phyloP scores from a whole-genome alignment of 129 eudicot genomes.

The Kitagawia praeruptora region DNA sequence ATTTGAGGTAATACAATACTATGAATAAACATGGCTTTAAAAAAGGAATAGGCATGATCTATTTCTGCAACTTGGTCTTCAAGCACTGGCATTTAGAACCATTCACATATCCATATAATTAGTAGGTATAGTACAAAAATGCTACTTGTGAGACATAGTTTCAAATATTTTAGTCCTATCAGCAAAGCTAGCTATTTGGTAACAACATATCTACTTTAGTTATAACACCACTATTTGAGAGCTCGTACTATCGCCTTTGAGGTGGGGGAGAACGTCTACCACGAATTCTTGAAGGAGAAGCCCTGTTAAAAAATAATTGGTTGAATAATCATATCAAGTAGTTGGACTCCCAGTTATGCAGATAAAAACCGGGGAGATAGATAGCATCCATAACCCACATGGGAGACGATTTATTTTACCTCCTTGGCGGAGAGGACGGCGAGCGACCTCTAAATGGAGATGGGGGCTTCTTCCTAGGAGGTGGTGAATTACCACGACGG shows the following conservation, averaged over 20 bases:
- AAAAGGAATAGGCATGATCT: not conserved
- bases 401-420: constrained; percentile 44
- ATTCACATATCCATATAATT: not conserved
- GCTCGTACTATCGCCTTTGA: constrained; percentile 72
- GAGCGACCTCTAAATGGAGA: constrained; percentile 84
- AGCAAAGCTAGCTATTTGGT: not conserved
- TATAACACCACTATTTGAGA: not conserved
- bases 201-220: not conserved
- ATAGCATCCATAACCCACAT: constrained; percentile 25
- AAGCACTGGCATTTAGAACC: not conserved
- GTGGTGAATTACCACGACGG: constrained; percentile 75
- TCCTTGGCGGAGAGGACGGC: constrained; percentile 45
- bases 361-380: not conserved
- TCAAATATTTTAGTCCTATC: not conserved
- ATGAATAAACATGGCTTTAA: not conserved
- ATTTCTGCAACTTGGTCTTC: not conserved
- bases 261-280: constrained; percentile 80
- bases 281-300: constrained; percentile 61
- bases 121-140: not conserved
- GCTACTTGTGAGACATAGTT: not conserved
- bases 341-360: not conserved
- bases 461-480: constrained; percentile 70
- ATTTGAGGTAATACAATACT: not conserved
- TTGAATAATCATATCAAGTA: not conserved
- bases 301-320: constrained; percentile 31